Evolutionary conservation across 495 filamentous ascomycete species (phyloP).

Genomic region (Mytilinidion resinicola): DNA sequence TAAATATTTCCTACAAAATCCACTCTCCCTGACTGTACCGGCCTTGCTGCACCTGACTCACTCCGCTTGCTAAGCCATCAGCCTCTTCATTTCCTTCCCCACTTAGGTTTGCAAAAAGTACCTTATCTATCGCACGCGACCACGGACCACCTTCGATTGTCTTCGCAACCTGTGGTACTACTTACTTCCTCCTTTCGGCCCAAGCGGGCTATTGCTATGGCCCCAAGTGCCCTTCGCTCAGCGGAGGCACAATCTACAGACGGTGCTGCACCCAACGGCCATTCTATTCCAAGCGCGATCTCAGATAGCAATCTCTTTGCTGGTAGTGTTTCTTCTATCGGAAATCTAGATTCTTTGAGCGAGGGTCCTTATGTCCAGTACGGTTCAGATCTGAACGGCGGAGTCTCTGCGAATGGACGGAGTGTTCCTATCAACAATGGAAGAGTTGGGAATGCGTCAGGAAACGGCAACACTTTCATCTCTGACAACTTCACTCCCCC

Average conservation of each 20-base stretch:
- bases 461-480: background rate
- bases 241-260: background rate
- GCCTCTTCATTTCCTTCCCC: background rate
- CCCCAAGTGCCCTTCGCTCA: background rate
- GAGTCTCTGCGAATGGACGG: background rate
- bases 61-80: background rate
- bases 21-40: background rate
- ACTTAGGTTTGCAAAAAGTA: background rate
- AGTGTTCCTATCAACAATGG: too few species aligned
- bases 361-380: background rate
- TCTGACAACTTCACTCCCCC: background rate
- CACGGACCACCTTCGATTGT: background rate
- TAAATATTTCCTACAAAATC: background rate
- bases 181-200: background rate
- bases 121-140: background rate
- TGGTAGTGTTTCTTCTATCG: background rate
- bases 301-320: background rate
- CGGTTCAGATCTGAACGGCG: background rate
- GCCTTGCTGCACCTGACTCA: background rate
- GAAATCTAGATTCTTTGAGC: background rate
- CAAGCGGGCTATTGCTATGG: background rate
- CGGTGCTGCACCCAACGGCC: background rate
- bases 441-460: too few species aligned
- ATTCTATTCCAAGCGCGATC: background rate
- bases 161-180: background rate